phyloP scores from a whole-genome alignment of 2,329 filamentous ascomycete species.

The Talaromyces sp. region DNA sequence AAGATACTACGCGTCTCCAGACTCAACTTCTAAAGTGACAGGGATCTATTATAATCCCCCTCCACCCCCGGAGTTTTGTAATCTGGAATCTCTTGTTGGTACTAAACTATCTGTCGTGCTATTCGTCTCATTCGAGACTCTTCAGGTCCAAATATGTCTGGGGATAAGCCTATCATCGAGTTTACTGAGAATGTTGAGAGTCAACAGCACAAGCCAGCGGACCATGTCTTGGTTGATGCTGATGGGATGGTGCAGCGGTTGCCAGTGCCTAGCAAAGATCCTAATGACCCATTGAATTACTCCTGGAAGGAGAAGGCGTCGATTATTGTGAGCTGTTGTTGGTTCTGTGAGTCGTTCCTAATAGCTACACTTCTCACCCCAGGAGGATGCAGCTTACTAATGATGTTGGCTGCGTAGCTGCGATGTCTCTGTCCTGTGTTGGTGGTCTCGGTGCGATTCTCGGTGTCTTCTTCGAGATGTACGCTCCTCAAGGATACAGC shows the following conservation, averaged over 20 bases:
- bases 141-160: not conserved
- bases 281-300: constrained; percentile 28
- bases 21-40: not conserved
- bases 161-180: not conserved
- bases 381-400: not conserved
- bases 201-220: not conserved
- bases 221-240: constrained; percentile 18
- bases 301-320: constrained; percentile 24
- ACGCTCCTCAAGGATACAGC: constrained; percentile 24
- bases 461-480: constrained; percentile 32
- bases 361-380: no score
- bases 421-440: constrained; percentile 28
- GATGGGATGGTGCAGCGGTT: constrained; percentile 23
- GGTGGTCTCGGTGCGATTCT: constrained; percentile 33
- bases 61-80: not conserved
- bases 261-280: constrained; percentile 26
- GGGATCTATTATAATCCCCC: not conserved
- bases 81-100: not conserved
- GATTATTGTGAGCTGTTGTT: constrained; percentile 27
- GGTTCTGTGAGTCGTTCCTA: constrained; percentile 22
- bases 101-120: not conserved
- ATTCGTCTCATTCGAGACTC: not conserved
- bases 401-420: constrained; percentile 3
- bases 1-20: not conserved
- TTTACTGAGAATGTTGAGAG: not conserved